Conservation (phyloP, 208 protist genomes). For the Angomonas desouzai region DNA sequence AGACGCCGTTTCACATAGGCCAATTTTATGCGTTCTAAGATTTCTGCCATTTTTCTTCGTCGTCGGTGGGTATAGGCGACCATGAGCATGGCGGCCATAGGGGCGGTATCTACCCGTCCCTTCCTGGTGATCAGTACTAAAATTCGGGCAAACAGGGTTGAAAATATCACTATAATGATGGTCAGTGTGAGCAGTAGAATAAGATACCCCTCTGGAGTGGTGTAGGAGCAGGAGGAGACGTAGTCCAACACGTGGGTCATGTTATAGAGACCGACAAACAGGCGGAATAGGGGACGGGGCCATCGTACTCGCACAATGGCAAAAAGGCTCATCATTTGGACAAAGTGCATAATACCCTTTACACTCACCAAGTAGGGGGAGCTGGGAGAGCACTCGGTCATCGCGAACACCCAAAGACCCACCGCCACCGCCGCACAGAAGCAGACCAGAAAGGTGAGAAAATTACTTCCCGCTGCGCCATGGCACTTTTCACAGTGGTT, state of each 20-base stretch:
- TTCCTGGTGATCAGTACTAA: constrained; percentile 5
- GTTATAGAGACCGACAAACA: constrained; percentile 20
- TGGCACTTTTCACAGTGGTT: constrained; percentile 24
- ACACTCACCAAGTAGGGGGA: constrained; percentile 16
- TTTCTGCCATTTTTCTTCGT: constrained; percentile 10
- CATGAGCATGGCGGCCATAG: constrained; percentile 18
- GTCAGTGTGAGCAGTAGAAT: constrained; percentile 18
- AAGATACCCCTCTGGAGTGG: constrained; percentile 1
- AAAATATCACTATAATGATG: constrained; percentile 11
- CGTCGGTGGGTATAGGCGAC: constrained; percentile 21
- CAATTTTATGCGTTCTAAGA: constrained; percentile 1
- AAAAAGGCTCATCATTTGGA: constrained; percentile 25
- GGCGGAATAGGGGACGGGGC: constrained; percentile 10
- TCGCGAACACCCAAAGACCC: constrained; percentile 12
- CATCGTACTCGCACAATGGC: constrained; percentile 13
- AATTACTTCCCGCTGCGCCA: constrained; percentile 12
- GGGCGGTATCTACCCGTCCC: constrained; percentile 17
- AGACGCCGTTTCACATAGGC: not conserved
- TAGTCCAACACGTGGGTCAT: constrained; percentile 15
- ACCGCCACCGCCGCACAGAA: constrained; percentile 12
- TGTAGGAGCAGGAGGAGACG: constrained; percentile 15
- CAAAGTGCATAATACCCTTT: constrained; percentile 17
- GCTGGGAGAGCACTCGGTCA: constrained; percentile 14
- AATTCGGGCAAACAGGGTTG: constrained; percentile 16
- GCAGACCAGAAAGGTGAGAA: constrained; percentile 17